Base-by-base conservation (phyloP, 1,139 yeast species). In the Arxiozyma slooffiae region DNA sequence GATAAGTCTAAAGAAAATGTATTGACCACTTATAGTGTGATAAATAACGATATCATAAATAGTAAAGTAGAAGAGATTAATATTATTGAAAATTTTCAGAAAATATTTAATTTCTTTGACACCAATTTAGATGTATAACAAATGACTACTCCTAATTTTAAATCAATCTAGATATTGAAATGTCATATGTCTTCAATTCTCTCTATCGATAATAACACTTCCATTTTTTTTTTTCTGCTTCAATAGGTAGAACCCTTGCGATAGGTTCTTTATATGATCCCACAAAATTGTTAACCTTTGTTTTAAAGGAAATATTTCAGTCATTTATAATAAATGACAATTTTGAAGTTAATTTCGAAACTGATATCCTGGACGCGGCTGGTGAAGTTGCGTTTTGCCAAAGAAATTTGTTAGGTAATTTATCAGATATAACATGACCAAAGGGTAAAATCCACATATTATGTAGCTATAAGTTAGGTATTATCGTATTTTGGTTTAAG, bases 201-300 rank as follows among this genome's bases (percentile, higher is more conserved):
- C 42, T 79, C 88, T 0, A 71, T 82, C 0, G 95, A 88, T 60
- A 95, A 94, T 0, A 67, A 68, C 14, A 81, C 75, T 59, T n/a
- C n/a, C n/a, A n/a, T n/a, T n/a, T n/a, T n/a, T 79, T 90, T 57
- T 95, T 90, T 0, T 82, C 95, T 0, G 96, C 90, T 0, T 88
- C 97, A 0, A 83, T 90, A 74, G 97, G 92, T 63, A 97, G 98
- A 0, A 85, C 96, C 0, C 85, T 90, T 0, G 89, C 87, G 0
- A 78, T 90, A 11, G 94, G 96, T 0, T 78, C 90, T 0, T 43
- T 51, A 5, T 18, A 57, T 1, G 88, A 84, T 53, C 79, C 77
- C 20, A 71, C 74, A 30, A 94, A 84, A 58, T 78, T 85, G 3
- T 73, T 78, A 0, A 89, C 89, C 1, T 85, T 79, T 57, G 95